Conservation (phyloP, 345 rosid genomes). For the Aquilaria malaccensis region DNA sequence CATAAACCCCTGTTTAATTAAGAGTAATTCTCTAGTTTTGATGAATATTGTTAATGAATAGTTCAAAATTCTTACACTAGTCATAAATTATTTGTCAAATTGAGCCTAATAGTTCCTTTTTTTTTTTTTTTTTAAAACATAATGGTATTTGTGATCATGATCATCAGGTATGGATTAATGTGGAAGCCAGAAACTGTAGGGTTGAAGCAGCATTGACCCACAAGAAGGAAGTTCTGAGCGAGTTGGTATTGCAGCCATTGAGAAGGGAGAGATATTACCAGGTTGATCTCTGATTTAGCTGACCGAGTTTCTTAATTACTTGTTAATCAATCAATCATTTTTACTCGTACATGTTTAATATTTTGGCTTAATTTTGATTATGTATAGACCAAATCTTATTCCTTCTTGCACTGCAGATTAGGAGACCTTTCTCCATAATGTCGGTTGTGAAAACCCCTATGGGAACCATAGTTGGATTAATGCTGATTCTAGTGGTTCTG, state of each 20-base stretch:
- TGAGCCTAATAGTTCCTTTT: too few relatives aligned
- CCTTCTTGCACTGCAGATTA: conserved; percentile 39
- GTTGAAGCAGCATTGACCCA: conserved; percentile 93
- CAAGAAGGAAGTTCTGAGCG: conserved; percentile 71
- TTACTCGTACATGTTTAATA: neutral
- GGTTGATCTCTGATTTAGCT: conserved; percentile 27
- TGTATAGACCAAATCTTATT: conserved; percentile 16
- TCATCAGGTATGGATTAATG: conserved; percentile 87
- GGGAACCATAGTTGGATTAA: conserved; percentile 97
- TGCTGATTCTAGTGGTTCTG: conserved; percentile 78
- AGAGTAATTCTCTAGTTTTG: too few relatives aligned
- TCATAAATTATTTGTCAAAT: too few relatives aligned
- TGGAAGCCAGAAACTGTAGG: conserved; percentile 90
- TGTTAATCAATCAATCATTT: too few relatives aligned
- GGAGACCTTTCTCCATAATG: conserved; percentile 88
- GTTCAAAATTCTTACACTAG: too few relatives aligned
- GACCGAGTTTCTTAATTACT: too few relatives aligned
- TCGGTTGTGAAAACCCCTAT: conserved; percentile 84
- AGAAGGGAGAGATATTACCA: conserved; percentile 78
- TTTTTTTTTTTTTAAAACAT: conserved; percentile 5
- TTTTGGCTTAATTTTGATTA: conserved; percentile 2
- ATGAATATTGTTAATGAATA: too few relatives aligned
- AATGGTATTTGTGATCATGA: neutral
- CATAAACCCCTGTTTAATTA: too few relatives aligned
- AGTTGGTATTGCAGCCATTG: conserved; percentile 80